Base-by-base conservation (phyloP, 371 early-diverging fungal species). In the Paraphysoderma sedebokerense region DNA sequence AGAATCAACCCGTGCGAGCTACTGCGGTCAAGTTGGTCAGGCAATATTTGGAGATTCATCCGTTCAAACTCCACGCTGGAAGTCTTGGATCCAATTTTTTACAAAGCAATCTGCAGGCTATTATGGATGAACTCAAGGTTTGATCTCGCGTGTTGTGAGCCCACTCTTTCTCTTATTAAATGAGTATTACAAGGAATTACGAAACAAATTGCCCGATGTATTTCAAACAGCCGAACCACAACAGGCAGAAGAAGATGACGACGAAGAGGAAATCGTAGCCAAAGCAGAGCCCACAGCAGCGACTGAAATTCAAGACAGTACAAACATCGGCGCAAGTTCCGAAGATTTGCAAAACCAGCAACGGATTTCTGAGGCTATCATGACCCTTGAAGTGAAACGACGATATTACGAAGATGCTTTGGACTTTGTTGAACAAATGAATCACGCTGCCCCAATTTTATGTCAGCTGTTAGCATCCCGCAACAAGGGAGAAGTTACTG, bases 401-500 rank as follows among this genome's bases (percentile, higher is more conserved):
- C 68, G 80, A 30, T 95, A 86, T 62, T 88, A 88, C 57, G 67
- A 67, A 12, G 93, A 92, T 54, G 90, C 85, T 5, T 67, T 90
- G 23, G 66, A 64, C 23, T 95, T 95, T 59, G 75, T 82, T 23
- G 61, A 76, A 48, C 79, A 82, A 52, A 66, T 95, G 13, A 38
- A 53, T 8, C 76, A 83, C 27, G 58, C 61, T 6, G 75, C 81
- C 0, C 81, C 85, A 0, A 72, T 64, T 13, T 66, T 95, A 39
- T 70, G 76, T 33, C 83, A 87, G 59, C 70, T 95, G 1, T 63
- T 97, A 22, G 81, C 80, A 2, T 90, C 91, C 1, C 90, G 82
- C 36, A 74, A 68, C 36, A 93, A 92, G 54, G 63, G 80, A 9
- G 98, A 97, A 54, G 92, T 92, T 1, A 61, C 92, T 46, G 92